phyloP scores from a whole-genome alignment of 441 rosid species.

The Adansonia madagascariensis region DNA sequence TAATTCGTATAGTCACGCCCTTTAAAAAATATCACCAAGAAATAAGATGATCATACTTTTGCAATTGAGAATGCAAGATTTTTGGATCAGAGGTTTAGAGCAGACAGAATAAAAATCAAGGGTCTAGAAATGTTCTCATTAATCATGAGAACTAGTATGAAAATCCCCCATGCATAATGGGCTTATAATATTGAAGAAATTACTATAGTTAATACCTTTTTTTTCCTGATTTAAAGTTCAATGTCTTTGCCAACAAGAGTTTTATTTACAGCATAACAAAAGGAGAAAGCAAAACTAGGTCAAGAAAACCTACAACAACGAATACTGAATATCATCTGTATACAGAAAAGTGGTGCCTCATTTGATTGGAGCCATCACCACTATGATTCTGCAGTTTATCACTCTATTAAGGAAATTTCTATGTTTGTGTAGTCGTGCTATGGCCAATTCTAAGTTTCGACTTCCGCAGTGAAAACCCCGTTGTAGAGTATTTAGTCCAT shows the following conservation, averaged over 20 bases:
- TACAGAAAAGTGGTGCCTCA: slow-evolving; percentile 40
- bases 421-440: slow-evolving; percentile 28
- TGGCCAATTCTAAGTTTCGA: slow-evolving; percentile 22
- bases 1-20: too few species aligned
- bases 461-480: slow-evolving; percentile 18
- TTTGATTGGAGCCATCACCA: slow-evolving; percentile 28
- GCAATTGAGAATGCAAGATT: too few species aligned
- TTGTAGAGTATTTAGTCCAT: slow-evolving; percentile 28
- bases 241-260: neutral
- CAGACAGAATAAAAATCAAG: neutral
- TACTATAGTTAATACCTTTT: neutral
- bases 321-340: slow-evolving; percentile 24
- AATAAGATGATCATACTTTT: too few species aligned
- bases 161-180: neutral
- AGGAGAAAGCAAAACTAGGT: slow-evolving; percentile 6
- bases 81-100: too few species aligned
- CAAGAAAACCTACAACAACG: slow-evolving; percentile 30
- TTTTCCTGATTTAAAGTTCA: slow-evolving; percentile 17
- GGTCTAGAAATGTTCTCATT: neutral
- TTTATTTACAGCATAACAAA: slow-evolving; percentile 22
- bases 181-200: neutral
- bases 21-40: too few species aligned
- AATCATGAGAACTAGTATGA: neutral
- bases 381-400: slow-evolving; percentile 26
- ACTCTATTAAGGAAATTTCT: slow-evolving; percentile 22